Evolutionary conservation across 495 filamentous ascomycete species (phyloP).

Genomic region (Bathelium albidoporum): DNA sequence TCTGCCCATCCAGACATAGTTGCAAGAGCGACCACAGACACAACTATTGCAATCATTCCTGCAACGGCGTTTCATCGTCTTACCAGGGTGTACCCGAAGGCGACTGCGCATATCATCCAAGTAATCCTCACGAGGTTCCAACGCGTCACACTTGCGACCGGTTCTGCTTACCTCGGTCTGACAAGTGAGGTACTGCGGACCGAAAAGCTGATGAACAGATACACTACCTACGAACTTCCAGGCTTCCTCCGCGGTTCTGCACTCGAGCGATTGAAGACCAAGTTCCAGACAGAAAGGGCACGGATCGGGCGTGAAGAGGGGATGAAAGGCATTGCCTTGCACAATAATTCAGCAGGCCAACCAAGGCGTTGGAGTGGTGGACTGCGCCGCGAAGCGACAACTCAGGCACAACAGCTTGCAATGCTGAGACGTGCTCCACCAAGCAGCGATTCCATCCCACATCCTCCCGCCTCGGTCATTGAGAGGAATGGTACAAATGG

Average conservation of each 20-base stretch:
- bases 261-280: conserved; percentile 79
- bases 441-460: conserved; percentile 14
- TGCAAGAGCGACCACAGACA: conserved; percentile 90
- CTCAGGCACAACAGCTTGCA: conserved; percentile 39
- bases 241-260: conserved; percentile 82
- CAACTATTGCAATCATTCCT: conserved; percentile 95
- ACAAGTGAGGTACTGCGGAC: conserved; percentile 84
- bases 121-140: conserved; percentile 92
- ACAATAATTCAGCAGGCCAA: conserved; percentile 43
- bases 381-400: conserved; percentile 70
- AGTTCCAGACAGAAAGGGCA: conserved; percentile 78
- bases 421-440: conserved; percentile 34
- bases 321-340: conserved; percentile 88
- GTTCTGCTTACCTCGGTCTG: conserved; percentile 84
- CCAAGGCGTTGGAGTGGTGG: conserved; percentile 62
- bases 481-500: conserved; percentile 16
- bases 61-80: conserved; percentile 88
- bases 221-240: conserved; percentile 82
- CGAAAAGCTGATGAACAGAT: conserved; percentile 83
- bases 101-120: conserved; percentile 93
- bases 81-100: conserved; percentile 91
- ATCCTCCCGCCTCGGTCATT: conserved; percentile 4
- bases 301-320: conserved; percentile 73
- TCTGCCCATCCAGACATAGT: conserved; percentile 96
- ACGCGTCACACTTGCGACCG: conserved; percentile 86